These are phyloP conservation scores for Beauveria scarabaeidicola DNA, from an alignment of 2,329 filamentous ascomycete genomes.

Conservation along the genomic window DNA sequence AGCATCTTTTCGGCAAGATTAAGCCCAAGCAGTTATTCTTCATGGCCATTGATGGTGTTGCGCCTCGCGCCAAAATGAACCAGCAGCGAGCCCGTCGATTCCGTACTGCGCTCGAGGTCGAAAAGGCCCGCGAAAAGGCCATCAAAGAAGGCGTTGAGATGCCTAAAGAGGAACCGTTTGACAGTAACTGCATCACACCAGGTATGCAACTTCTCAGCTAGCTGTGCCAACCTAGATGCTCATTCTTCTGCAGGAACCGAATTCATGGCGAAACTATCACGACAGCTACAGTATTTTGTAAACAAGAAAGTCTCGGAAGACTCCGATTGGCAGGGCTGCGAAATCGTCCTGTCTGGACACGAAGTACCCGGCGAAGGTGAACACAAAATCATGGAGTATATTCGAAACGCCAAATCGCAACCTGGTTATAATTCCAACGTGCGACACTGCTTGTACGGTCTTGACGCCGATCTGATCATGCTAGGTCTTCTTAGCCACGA, in stretches of 20 bases:
- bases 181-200: slow-evolving; percentile 98
- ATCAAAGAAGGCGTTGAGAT: slow-evolving; percentile 82
- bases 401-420: slow-evolving; percentile 93
- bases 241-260: slow-evolving; percentile 50
- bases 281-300: slow-evolving; percentile 95
- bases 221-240: neutral
- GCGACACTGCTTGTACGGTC: slow-evolving; percentile 91
- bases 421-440: slow-evolving; percentile 87
- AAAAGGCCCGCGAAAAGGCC: slow-evolving; percentile 86
- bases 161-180: slow-evolving; percentile 91
- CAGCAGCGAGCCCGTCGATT: slow-evolving; percentile 95
- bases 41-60: slow-evolving; percentile 98
- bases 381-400: slow-evolving; percentile 99
- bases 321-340: slow-evolving; percentile 92
- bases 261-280: slow-evolving; percentile 94
- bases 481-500: slow-evolving; percentile 93
- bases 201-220: slow-evolving; percentile 34
- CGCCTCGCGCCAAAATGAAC: slow-evolving; percentile 98
- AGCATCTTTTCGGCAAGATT: slow-evolving; percentile 97
- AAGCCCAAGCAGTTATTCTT: slow-evolving; percentile 98
- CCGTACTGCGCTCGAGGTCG: slow-evolving; percentile 83
- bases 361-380: slow-evolving; percentile 97
- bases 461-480: slow-evolving; percentile 98
- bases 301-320: slow-evolving; percentile 98
- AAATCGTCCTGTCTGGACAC: slow-evolving; percentile 92